phyloP scores from a whole-genome alignment of 2,329 filamentous ascomycete genomes.

The Diaporthe sp. region DNA sequence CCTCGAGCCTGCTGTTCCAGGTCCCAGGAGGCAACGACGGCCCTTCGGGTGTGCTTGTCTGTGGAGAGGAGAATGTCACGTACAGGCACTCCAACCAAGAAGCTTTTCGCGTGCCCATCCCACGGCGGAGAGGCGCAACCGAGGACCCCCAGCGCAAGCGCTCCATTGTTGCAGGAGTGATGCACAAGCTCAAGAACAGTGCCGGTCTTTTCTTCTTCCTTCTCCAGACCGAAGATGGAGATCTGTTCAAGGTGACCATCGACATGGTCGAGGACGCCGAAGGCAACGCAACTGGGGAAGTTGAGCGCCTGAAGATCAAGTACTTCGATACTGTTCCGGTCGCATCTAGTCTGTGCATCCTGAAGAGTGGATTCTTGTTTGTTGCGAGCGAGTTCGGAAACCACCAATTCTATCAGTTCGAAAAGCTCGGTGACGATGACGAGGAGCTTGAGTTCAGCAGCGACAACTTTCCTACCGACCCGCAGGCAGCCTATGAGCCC shows the following conservation, averaged over 20 bases:
- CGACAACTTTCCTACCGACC: slow-evolving; percentile 84
- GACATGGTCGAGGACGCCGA: slow-evolving; percentile 89
- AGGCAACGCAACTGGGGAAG: slow-evolving; percentile 84
- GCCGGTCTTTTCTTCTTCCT: slow-evolving; percentile 96
- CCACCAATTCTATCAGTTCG: slow-evolving; percentile 96
- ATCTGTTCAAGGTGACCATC: slow-evolving; percentile 95
- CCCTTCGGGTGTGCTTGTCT: slow-evolving; percentile 94
- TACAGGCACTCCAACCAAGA: slow-evolving; percentile 98
- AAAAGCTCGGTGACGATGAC: slow-evolving; percentile 96
- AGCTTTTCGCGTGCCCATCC: slow-evolving; percentile 89
- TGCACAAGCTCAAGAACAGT: slow-evolving; percentile 91
- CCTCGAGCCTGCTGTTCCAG: slow-evolving; percentile 91
- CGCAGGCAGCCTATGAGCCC: slow-evolving; percentile 78
- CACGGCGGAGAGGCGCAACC: slow-evolving; percentile 85
- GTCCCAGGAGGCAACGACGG: slow-evolving; percentile 95
- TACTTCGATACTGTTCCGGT: slow-evolving; percentile 98
- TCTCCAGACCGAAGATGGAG: slow-evolving; percentile 96
- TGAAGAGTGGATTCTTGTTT: slow-evolving; percentile 96
- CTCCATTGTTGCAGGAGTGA: slow-evolving; percentile 89
- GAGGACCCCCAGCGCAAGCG: slow-evolving; percentile 95
- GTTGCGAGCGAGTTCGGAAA: slow-evolving; percentile 94
- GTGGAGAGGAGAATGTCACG: slow-evolving; percentile 93
- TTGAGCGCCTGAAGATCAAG: slow-evolving; percentile 89
- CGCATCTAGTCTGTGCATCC: slow-evolving; percentile 87
- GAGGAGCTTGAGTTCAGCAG: slow-evolving; percentile 90